phyloP scores from a whole-genome alignment of 2,329 filamentous ascomycete genomes.

The Arachnomyces sp. region DNA sequence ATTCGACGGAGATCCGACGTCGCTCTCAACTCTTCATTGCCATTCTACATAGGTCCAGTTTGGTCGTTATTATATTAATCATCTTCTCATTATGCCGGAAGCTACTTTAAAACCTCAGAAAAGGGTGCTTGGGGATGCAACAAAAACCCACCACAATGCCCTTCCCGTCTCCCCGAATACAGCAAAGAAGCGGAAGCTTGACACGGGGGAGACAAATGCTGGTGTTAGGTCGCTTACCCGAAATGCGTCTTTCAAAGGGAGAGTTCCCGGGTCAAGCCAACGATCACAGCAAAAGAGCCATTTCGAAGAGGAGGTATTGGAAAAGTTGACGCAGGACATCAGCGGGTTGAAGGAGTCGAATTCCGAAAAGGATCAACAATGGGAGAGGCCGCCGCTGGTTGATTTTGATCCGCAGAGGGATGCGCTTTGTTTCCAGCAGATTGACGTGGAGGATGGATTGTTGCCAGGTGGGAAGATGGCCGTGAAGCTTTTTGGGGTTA shows the following conservation, averaged over 20 bases:
- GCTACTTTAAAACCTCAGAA: slow-evolving; percentile 53
- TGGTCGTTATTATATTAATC: slow-evolving; percentile 3
- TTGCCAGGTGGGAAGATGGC: slow-evolving; percentile 67
- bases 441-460: slow-evolving; percentile 86
- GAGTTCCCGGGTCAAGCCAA: slow-evolving; percentile 57
- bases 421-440: slow-evolving; percentile 84
- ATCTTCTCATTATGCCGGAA: slow-evolving; percentile 31
- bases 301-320: slow-evolving; percentile 88
- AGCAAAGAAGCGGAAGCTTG: slow-evolving; percentile 78
- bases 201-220: slow-evolving; percentile 42
- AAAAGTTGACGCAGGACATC: slow-evolving; percentile 94
- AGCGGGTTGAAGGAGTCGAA: slow-evolving; percentile 77
- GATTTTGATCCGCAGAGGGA: slow-evolving; percentile 59
- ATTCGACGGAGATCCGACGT: no score
- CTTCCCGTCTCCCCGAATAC: slow-evolving; percentile 45
- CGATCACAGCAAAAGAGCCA: slow-evolving; percentile 67
- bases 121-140: slow-evolving; percentile 62
- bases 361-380: slow-evolving; percentile 86
- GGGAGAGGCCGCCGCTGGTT: slow-evolving; percentile 61
- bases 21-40: no score
- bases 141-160: slow-evolving; percentile 57
- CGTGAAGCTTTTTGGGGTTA: slow-evolving; percentile 91
- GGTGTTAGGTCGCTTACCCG: slow-evolving; percentile 56
- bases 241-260: slow-evolving; percentile 48
- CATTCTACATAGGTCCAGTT: no score